Evolutionary conservation across 495 filamentous ascomycete genomes (phyloP).

Genomic region (Aspergillus homomorphus): DNA sequence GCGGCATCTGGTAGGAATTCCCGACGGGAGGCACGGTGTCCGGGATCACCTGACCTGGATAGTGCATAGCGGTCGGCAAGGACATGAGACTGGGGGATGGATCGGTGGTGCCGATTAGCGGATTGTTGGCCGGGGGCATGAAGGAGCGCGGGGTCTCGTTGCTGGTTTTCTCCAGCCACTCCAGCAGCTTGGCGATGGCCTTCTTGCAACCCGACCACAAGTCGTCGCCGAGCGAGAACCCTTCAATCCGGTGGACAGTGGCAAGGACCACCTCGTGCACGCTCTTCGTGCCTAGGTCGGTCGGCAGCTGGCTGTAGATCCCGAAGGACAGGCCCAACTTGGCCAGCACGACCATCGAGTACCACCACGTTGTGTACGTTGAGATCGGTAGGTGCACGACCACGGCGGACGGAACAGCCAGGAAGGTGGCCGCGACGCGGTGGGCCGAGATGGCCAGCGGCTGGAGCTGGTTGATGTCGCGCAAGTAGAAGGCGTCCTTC

Average conservation of each 20-base stretch:
- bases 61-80: background rate
- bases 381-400: background rate
- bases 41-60: background rate
- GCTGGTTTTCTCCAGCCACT: background rate
- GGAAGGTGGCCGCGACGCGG: background rate
- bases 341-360: background rate
- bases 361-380: background rate
- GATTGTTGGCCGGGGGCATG: no score
- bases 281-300: background rate
- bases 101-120: no score
- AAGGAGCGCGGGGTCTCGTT: slow-evolving; percentile 8
- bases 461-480: background rate
- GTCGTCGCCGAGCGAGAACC: background rate
- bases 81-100: background rate
- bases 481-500: background rate
- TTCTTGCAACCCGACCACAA: background rate
- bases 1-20: background rate
- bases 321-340: background rate
- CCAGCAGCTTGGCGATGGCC: background rate
- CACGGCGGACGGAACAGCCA: background rate
- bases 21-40: no score
- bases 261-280: background rate
- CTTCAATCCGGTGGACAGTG: background rate
- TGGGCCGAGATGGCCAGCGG: background rate
- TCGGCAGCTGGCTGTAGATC: background rate